Base-by-base conservation (phyloP, 2,329 filamentous ascomycete genomes). In the Calonectria crousiana region DNA sequence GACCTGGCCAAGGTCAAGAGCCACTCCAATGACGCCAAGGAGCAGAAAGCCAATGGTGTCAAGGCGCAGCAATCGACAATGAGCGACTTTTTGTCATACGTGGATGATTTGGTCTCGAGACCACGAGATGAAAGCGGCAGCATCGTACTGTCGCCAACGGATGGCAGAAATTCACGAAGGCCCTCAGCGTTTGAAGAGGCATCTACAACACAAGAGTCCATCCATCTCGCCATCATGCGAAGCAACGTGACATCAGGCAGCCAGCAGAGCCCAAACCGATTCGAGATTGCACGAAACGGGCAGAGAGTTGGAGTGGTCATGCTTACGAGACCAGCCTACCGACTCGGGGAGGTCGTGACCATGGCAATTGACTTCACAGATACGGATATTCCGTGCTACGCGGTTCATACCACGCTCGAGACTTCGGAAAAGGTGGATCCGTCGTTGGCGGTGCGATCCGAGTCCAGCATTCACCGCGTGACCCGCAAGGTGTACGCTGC, bases 221-320 rank as follows among this genome's bases (percentile, higher is more conserved):
- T 99, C 80, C 95, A 98, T 82, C 89, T 98, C 74, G 94, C 97
- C 16, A 98, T 98, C 73, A 89, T 98, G 68, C 93, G 95, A 77
- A 95, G 95, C 82, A 95, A 95, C 78, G 86, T 93, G 78, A 89
- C 92, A 0, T 88, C 88, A 3, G 89, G 91, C 56, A 90, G 91
- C n/a, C 92, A 93, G 44, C 93, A 95, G 79, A 96, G 94, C 81
- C 91, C 93, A n/a, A 98, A 98, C 81, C 93, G 95, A 49, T 99
- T 98, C 83, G 96, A 98, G 82, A 98, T 99, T 82, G 93, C 96
- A 16, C 94, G 96, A 18, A 96, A 95, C 81, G 96, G 96, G n/a
- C 93, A 93, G 71, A 93, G 93, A n/a, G 96, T 99, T 16, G 96
- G 95, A 3, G 95, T 97, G 8, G 92, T 99, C 70, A 95, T 96